Percentiles rank a stretch among this genome's conserved stretches.
phyloP scores from a whole-genome alignment of 192 early-diverging fungal genomes.

The Entomortierella beljakovae region DNA sequence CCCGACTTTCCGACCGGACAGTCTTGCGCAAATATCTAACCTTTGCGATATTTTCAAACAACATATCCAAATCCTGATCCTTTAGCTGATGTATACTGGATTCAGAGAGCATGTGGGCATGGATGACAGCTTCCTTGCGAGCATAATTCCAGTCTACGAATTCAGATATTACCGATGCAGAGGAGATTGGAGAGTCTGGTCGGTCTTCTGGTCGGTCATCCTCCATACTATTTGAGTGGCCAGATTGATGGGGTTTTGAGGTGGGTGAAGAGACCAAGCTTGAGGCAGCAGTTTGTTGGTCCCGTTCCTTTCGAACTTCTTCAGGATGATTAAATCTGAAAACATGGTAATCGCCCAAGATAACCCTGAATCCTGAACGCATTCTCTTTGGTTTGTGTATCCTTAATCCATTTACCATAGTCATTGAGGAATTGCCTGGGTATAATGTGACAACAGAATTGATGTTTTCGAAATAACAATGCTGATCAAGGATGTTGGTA shows the following conservation, averaged over 20 bases:
- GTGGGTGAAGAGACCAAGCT: slow-evolving; percentile 14
- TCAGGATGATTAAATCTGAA: slow-evolving; percentile 89
- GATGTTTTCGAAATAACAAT: slow-evolving; percentile 82
- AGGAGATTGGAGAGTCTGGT: slow-evolving; percentile 53
- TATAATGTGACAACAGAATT: slow-evolving; percentile 68
- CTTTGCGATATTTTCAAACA: slow-evolving; percentile 68
- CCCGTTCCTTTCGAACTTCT: slow-evolving; percentile 76
- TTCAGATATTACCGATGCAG: slow-evolving; percentile 60
- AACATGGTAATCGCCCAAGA: slow-evolving; percentile 84
- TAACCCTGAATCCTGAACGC: slow-evolving; percentile 80
- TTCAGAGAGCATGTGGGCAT: slow-evolving; percentile 52
- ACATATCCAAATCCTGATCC: slow-evolving; percentile 42
- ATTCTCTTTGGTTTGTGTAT: slow-evolving; percentile 68
- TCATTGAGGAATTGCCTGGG: slow-evolving; percentile 66
- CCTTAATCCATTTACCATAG: slow-evolving; percentile 83
- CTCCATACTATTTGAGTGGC: slow-evolving; percentile 34
- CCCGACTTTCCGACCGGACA: slow-evolving; percentile 61
- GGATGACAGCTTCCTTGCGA: slow-evolving; percentile 70
- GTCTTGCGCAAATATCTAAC: slow-evolving; percentile 58
- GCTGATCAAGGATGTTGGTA: slow-evolving; percentile 67
- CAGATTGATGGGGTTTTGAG: slow-evolving; percentile 14
- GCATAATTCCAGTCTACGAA: slow-evolving; percentile 85
- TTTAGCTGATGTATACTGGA: slow-evolving; percentile 47
- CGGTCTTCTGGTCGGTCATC: slow-evolving; percentile 45
- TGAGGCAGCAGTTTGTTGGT: slow-evolving; percentile 15